A percentile compares a stretch with the other conserved stretches of the same genome.
phyloP scores from a whole-genome alignment of 805 yeast genomes.

The Blastobotrys americana region DNA sequence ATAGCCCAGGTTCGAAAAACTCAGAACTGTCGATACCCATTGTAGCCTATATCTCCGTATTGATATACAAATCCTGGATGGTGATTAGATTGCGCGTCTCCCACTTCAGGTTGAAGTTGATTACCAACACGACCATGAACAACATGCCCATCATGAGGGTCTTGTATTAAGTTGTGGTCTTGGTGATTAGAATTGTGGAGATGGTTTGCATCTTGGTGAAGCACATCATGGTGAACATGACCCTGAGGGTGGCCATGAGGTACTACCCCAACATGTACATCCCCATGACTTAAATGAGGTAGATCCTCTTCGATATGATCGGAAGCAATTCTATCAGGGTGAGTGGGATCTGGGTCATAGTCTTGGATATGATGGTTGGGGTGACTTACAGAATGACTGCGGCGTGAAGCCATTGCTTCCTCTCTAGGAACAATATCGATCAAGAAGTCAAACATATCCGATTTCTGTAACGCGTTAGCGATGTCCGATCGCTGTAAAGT shows the following conservation, averaged over 20 bases:
- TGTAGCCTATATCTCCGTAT: conserved; percentile 17
- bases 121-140: not conserved
- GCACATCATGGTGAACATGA: not conserved
- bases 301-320: not conserved
- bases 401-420: conserved; percentile 39
- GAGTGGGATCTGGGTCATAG: conserved; percentile 8
- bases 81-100: not conserved
- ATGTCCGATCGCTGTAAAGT: conserved; percentile 92
- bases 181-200: not conserved
- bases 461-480: conserved; percentile 87
- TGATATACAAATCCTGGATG: conserved; percentile 10
- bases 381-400: conserved; percentile 4
- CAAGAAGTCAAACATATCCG: conserved; percentile 95
- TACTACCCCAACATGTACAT: not conserved
- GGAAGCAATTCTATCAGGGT: conserved; percentile 22
- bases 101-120: not conserved
- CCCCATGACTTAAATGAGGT: not conserved
- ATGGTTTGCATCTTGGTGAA: conserved; percentile 3
- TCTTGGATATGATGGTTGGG: conserved; percentile 12
- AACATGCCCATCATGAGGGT: not conserved
- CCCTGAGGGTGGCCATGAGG: not conserved
- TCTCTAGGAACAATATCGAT: conserved; percentile 95
- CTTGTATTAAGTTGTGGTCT: not conserved
- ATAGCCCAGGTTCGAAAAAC: conserved; percentile 1
- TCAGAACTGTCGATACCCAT: conserved; percentile 18